Evolutionary conservation across 768 basidiomycete genomes (phyloP).

Genomic region (Boletus coccyginus): DNA sequence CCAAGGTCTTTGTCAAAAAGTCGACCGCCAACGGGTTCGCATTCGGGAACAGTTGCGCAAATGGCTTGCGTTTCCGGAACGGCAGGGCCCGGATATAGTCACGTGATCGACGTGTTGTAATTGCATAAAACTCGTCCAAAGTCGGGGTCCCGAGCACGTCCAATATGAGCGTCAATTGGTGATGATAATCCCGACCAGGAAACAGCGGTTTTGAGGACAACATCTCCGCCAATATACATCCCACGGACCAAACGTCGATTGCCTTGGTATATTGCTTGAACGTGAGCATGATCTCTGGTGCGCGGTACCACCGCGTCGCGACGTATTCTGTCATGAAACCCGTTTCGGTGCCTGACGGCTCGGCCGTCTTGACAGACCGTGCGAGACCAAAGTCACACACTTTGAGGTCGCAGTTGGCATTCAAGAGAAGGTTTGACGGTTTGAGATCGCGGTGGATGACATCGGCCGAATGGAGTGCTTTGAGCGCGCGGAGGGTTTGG

Average conservation of each 20-base stretch:
- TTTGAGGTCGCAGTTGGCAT: constrained; percentile 95
- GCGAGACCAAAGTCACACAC: constrained; percentile 96
- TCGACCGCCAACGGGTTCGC: constrained; percentile 78
- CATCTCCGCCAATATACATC: constrained; percentile 94
- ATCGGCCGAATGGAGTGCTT: constrained; percentile 94
- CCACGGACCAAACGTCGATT: constrained; percentile 88
- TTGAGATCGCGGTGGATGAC: constrained; percentile 97
- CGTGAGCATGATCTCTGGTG: constrained; percentile 98
- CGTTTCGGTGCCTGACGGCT: constrained; percentile 79
- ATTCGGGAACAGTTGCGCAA: constrained; percentile 85
- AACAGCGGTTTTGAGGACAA: constrained; percentile 95
- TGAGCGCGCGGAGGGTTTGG: constrained; percentile 92
- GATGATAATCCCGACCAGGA: constrained; percentile 95
- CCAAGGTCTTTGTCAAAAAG: constrained; percentile 82
- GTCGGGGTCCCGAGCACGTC: constrained; percentile 97
- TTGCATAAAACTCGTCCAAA: constrained; percentile 96
- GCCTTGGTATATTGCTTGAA: constrained; percentile 99
- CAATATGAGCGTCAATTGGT: constrained; percentile 92
- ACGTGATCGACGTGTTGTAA: constrained; percentile 86
- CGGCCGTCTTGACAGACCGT: constrained; percentile 82
- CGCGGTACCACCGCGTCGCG: constrained; percentile 97
- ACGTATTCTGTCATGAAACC: constrained; percentile 98
- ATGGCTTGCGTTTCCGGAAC: constrained; percentile 84
- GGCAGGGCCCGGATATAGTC: constrained; percentile 95
- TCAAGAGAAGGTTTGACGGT: constrained; percentile 94